Evolutionary conservation across 2,329 filamentous ascomycete species (phyloP).

Genomic region (Trichophyton simii): DNA sequence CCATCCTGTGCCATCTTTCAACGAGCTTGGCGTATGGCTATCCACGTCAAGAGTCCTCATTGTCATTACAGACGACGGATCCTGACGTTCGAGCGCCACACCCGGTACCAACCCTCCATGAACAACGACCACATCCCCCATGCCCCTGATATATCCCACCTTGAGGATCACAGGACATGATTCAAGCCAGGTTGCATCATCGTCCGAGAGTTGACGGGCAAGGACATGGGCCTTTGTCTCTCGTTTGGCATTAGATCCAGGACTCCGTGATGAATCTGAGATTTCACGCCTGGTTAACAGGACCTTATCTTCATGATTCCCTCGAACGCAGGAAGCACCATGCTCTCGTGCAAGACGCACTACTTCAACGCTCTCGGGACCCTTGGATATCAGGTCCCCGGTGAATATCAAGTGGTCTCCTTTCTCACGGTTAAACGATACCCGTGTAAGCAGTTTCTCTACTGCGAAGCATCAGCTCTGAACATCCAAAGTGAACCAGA

Average conservation of each 20-base stretch:
- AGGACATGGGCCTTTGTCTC: constrained; percentile 36
- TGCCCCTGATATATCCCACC: constrained; percentile 48
- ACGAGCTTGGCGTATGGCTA: constrained; percentile 46
- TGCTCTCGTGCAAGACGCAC: constrained; percentile 61
- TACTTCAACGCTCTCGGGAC: constrained; percentile 68
- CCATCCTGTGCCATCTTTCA: constrained; percentile 50
- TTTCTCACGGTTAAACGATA: constrained; percentile 45
- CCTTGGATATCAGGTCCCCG: constrained; percentile 75
- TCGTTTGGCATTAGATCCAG: constrained; percentile 10
- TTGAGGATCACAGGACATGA: constrained; percentile 65
- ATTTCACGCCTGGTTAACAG: constrained; percentile 50
- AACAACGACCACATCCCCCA: constrained; percentile 59
- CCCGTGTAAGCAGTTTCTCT: constrained; percentile 50
- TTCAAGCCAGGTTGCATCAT: constrained; percentile 58
- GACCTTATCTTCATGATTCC: constrained; percentile 83
- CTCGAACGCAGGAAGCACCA: constrained; percentile 69
- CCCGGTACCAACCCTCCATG: constrained; percentile 78
- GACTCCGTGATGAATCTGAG: not conserved
- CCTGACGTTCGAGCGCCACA: constrained; percentile 54
- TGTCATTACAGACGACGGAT: constrained; percentile 78
- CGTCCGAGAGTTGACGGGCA: constrained; percentile 43
- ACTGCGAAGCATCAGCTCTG: constrained; percentile 23
- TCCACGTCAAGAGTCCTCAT: constrained; percentile 67
- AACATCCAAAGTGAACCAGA: not conserved
- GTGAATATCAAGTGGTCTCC: constrained; percentile 63